Evolutionary conservation across 2,329 filamentous ascomycete genomes (phyloP).

Genomic region (Cercospora sesami): DNA sequence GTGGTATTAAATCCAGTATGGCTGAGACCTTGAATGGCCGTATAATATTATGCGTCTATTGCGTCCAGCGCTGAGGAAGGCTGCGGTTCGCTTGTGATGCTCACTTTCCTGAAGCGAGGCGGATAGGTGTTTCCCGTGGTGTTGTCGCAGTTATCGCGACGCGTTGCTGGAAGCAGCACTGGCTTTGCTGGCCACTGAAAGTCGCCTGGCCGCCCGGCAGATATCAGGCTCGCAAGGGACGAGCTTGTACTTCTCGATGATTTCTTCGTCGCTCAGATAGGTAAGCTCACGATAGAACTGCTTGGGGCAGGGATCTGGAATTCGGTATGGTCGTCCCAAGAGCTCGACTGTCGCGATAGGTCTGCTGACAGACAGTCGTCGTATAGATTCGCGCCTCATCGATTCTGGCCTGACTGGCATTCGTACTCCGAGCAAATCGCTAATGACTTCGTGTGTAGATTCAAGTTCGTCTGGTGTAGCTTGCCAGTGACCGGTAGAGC

Average conservation of each 20-base stretch:
- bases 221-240: constrained; percentile 14
- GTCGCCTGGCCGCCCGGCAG: not conserved
- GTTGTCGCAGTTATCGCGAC: not conserved
- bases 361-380: not conserved
- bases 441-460: constrained; percentile 15
- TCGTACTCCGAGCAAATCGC: constrained; percentile 17
- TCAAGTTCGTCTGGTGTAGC: constrained; percentile 14
- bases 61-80: not conserved
- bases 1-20: not conserved
- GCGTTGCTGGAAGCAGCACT: not conserved
- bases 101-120: not conserved
- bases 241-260: constrained; percentile 21
- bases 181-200: not conserved
- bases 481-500: constrained; percentile 16
- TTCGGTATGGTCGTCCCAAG: constrained; percentile 16
- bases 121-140: not conserved
- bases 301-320: constrained; percentile 16
- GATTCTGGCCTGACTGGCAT: not conserved
- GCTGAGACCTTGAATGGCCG: not conserved
- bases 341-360: constrained; percentile 20
- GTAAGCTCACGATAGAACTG: constrained; percentile 25
- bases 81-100: not conserved
- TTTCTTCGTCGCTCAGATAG: constrained; percentile 21
- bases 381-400: not conserved
- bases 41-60: not conserved